Conservation (phyloP, 2,329 filamentous ascomycete genomes). For the Colletotrichum cuscutae region DNA sequence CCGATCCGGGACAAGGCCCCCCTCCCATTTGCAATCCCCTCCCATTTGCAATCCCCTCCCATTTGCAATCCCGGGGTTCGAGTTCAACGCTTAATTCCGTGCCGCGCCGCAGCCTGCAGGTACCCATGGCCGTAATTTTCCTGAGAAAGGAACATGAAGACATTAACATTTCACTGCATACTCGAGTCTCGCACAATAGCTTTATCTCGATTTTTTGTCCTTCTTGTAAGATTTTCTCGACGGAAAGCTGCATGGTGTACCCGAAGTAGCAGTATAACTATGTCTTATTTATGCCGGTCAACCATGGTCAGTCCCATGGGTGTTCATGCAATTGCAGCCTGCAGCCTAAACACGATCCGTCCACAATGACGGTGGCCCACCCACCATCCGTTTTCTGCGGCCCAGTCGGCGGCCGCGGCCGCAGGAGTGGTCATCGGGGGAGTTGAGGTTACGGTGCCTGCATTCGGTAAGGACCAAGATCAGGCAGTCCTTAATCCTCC, state of each 20-base stretch:
- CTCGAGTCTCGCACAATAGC: not conserved
- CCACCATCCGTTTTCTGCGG: not conserved
- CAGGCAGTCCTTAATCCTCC: no score
- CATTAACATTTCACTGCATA: not conserved
- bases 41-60: no score
- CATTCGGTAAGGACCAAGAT: not conserved
- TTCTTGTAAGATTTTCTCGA: no score
- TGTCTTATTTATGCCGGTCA: no score
- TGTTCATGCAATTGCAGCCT: not conserved
- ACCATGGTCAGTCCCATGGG: no score
- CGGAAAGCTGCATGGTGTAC: no score
- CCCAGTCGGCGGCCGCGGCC: not conserved
- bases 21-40: not conserved
- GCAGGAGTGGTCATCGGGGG: not conserved
- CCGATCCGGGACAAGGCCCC: conserved; percentile 19
- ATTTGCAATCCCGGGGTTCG: conserved; percentile 10
- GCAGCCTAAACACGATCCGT: not conserved
- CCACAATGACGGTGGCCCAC: not conserved
- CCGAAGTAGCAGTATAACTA: no score
- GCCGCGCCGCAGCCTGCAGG: not conserved
- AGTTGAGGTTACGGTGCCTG: not conserved
- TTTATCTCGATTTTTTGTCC: not conserved
- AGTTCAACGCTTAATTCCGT: not conserved
- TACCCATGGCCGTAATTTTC: not conserved
- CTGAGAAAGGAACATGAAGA: not conserved